phyloP scores from a whole-genome alignment of 208 protist genomes.

The Tritrichomonas foetus region DNA sequence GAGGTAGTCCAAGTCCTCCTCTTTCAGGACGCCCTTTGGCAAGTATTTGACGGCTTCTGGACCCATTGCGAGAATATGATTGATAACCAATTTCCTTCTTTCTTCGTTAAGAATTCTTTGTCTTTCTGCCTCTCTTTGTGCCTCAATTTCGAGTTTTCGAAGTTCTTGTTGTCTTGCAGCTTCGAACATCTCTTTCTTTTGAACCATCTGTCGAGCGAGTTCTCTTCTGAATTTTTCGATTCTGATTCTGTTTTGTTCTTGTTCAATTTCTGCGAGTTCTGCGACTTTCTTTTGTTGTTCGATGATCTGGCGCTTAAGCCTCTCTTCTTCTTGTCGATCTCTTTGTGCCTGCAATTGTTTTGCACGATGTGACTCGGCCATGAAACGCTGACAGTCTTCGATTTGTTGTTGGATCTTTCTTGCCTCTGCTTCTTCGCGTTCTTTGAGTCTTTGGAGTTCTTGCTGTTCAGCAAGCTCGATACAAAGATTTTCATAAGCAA shows the following conservation, averaged over 20 bases:
- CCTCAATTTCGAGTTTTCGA: not conserved
- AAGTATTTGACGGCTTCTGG: slow-evolving; percentile 30
- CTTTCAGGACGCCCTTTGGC: slow-evolving; percentile 12
- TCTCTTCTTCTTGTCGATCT: not conserved
- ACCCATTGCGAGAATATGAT: slow-evolving; percentile 27
- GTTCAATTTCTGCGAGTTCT: not conserved
- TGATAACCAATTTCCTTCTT: slow-evolving; percentile 35
- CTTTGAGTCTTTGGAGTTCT: not conserved
- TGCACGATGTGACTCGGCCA: not conserved
- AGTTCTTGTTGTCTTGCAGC: not conserved
- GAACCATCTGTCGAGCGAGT: not conserved
- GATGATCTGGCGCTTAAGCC: not conserved
- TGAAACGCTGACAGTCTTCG: not conserved
- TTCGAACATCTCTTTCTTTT: slow-evolving; percentile 39
- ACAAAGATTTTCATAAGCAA: slow-evolving; percentile 2
- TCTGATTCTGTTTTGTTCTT: slow-evolving; percentile 1
- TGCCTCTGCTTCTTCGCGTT: not conserved
- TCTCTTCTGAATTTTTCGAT: slow-evolving; percentile 36
- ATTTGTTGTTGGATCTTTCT: not conserved
- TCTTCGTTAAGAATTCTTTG: slow-evolving; percentile 38
- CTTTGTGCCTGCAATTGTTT: not conserved
- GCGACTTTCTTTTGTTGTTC: not conserved
- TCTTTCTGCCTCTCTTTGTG: slow-evolving; percentile 5
- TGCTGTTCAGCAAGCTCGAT: slow-evolving; percentile 22
- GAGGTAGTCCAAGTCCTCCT: slow-evolving; percentile 33